Base-by-base conservation (phyloP, 495 filamentous ascomycete genomes). In the Staphylotrichum longicolle region DNA sequence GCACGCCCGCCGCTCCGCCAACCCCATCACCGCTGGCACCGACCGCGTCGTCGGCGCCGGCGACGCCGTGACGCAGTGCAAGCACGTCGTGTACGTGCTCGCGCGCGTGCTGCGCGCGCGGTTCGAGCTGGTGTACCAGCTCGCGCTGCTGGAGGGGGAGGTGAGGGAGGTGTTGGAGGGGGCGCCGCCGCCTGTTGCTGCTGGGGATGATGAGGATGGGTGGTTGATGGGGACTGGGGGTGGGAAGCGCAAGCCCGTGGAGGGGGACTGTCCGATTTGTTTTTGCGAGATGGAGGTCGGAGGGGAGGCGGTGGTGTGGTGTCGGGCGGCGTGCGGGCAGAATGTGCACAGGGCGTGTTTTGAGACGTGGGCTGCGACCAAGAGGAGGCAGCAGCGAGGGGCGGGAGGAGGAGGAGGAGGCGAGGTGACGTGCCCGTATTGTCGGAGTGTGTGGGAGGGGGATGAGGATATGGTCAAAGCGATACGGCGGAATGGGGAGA, bases 251-350 rank as follows among this genome's bases (percentile, higher is more conserved):
- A 83, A 82, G 64, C 67, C 75, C 7, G 48, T 83, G 3, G 88
- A 91, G 39, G 90, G 86, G 12, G 88, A 93, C 63, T 93, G 90
- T 63, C 88, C 89, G 0, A 89, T 95, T 68, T 93, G 90, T 71
- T 91, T 87, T 67, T 84, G 77, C 64, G 85, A 88, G 47, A 85
- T 91, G 63, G 79, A 85, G 48, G 66, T 75, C 3, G 63, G 34
- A 5, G 74, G 77, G 5, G 86, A 88, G 58, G 72, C 78, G 0
- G 80, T 86, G 14, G 82, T 91, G 3, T 93, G 85, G 78, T 94
- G 90, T 70, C 83, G 83, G 56, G 82, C 83, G 3, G 80, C 84
- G 0, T 94, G 90, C 66, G 89, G 89, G 1, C 89, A 92, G 70
- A 93, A 94, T 63, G 79, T 93, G 10, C 90, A 94, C 70, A 82